Evolutionary conservation across 352 stramenopile species (phyloP).

Genomic region (Phytophthora hybrid): DNA sequence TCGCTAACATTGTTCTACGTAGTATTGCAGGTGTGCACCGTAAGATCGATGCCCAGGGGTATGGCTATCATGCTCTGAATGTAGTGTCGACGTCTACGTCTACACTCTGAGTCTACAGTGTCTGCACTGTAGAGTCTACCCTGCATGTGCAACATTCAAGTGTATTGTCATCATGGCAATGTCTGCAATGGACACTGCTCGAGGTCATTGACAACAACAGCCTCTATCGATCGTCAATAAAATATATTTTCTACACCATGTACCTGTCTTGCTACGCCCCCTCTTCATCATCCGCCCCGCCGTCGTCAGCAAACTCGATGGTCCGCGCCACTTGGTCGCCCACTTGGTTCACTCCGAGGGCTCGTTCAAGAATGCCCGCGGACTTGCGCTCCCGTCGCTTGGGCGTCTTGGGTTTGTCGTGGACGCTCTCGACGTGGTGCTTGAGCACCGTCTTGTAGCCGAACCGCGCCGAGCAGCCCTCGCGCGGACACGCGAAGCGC

Average conservation of each 20-base stretch:
- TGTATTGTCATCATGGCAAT: not conserved
- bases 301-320: not conserved
- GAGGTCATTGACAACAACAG: not conserved
- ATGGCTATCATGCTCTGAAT: not conserved
- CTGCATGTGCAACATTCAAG: too few relatives aligned
- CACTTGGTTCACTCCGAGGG: slow-evolving; percentile 46
- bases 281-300: not conserved
- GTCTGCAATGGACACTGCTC: too few relatives aligned
- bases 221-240: not conserved
- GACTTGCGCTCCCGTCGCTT: slow-evolving; percentile 44
- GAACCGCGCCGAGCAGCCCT: slow-evolving; percentile 68
- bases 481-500: slow-evolving; percentile 71
- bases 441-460: slow-evolving; percentile 79
- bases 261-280: slow-evolving; percentile 8
- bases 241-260: not conserved
- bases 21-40: too few relatives aligned
- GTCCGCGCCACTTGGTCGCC: slow-evolving; percentile 18
- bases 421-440: slow-evolving; percentile 71
- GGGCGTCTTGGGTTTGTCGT: slow-evolving; percentile 46
- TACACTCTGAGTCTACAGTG: too few relatives aligned
- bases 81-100: not conserved
- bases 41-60: too few relatives aligned
- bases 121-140: too few relatives aligned
- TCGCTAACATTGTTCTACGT: too few relatives aligned
- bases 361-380: slow-evolving; percentile 40